Percentiles rank a stretch among this genome's conserved stretches.
Evolutionary conservation across 129 eudicot genomes (phyloP).

Genomic region (Rutidosis leptorrhynchoides): DNA sequence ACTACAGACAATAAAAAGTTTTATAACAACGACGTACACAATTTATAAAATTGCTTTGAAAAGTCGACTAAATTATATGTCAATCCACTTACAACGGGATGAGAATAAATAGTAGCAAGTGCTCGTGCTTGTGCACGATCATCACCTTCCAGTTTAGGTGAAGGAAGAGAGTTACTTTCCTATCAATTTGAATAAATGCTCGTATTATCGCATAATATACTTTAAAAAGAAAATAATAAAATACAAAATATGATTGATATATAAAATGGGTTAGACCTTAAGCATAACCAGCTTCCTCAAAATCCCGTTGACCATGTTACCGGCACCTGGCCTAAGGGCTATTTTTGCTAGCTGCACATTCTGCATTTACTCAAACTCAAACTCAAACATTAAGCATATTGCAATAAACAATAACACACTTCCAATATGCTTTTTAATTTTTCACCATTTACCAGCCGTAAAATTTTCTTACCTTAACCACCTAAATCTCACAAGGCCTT

Average conservation of each 20-base stretch:
- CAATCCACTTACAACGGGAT: constrained; percentile 78
- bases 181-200: constrained; percentile 24
- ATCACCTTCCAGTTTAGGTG: constrained; percentile 73
- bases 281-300: constrained; percentile 77
- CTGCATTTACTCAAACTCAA: constrained; percentile 42
- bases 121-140: constrained; percentile 92
- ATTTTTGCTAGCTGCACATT: constrained; percentile 89
- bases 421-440: background rate
- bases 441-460: background rate
- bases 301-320: constrained; percentile 95
- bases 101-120: constrained; percentile 85
- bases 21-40: constrained; percentile 1
- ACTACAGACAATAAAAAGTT: constrained; percentile 33
- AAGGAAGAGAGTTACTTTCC: constrained; percentile 77
- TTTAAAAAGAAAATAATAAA: no score
- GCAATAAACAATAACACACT: background rate
- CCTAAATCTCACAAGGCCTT: constrained; percentile 1
- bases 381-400: constrained; percentile 8
- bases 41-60: background rate
- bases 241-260: constrained; percentile 2
- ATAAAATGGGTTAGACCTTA: constrained; percentile 44
- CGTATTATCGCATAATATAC: constrained; percentile 9
- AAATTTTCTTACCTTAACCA: background rate
- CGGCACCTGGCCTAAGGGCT: constrained; percentile 96
- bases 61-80: constrained; percentile 3